Evolutionary conservation across 176 grass and related monocot species (phyloP).

Genomic region (Saccharum officinarum): DNA sequence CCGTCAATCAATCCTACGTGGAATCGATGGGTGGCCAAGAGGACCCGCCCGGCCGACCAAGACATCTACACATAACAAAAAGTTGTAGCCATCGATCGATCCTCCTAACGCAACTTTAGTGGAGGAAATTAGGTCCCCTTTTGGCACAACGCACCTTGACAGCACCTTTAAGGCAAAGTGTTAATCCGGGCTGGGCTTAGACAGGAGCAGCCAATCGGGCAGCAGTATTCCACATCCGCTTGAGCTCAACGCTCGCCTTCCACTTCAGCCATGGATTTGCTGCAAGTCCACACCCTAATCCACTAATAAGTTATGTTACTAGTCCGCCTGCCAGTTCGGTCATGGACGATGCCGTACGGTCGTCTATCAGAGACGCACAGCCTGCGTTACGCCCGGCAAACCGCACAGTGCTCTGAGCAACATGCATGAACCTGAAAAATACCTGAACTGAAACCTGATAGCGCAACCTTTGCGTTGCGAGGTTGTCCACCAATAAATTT

Average conservation of each 20-base stretch:
- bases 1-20: conserved; percentile 39
- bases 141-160: conserved; percentile 29
- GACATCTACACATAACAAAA: neutral
- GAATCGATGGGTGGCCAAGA: conserved; percentile 14
- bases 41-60: conserved; percentile 25
- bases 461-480: neutral
- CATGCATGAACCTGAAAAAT: neutral
- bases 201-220: conserved; percentile 2
- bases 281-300: neutral
- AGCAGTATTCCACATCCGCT: conserved; percentile 16
- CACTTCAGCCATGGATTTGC: neutral
- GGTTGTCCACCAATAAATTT: neutral
- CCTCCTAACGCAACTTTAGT: conserved; percentile 25
- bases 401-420: neutral
- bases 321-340: no score
- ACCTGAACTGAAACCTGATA: neutral
- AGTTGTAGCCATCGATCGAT: neutral
- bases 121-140: conserved; percentile 44
- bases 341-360: no score
- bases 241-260: neutral
- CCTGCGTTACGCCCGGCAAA: no score
- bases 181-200: neutral
- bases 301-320: neutral
- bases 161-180: neutral
- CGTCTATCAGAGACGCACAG: no score